Evolutionary conservation across 176 grass and related monocot genomes (phyloP).

Genomic region (Urochloa ruziziensis): DNA sequence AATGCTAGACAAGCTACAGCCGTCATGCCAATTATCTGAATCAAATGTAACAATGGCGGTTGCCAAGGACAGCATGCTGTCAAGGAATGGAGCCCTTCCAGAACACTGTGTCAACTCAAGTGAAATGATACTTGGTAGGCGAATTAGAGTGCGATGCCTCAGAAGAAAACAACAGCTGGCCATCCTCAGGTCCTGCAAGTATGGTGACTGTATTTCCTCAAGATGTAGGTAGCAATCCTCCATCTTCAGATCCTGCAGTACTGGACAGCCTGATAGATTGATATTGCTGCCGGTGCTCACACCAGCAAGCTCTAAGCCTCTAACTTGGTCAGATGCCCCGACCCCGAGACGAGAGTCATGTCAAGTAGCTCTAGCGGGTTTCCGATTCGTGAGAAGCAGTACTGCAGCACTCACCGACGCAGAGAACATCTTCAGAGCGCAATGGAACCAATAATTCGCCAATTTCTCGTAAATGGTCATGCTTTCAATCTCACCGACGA

Average conservation of each 20-base stretch:
- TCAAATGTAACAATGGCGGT: not conserved
- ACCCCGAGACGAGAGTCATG: not conserved
- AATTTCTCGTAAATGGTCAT: not conserved
- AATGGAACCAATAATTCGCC: not conserved
- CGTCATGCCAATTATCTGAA: not conserved
- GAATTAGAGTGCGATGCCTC: not conserved
- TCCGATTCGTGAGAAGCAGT: not conserved
- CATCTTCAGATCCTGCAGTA: not conserved
- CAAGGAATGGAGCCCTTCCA: not conserved
- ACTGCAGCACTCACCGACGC: not conserved
- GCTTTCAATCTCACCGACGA: not conserved
- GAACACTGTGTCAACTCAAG: not conserved
- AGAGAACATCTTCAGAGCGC: not conserved
- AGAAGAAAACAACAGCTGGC: not conserved
- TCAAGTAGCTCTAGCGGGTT: not conserved
- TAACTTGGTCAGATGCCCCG: not conserved
- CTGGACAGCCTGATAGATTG: not conserved
- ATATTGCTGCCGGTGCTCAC: not conserved
- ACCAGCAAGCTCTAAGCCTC: not conserved
- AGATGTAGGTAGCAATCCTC: not conserved
- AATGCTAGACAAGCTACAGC: not conserved
- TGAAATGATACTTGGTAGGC: not conserved
- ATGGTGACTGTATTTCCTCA: not conserved
- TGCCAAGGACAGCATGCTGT: not conserved
- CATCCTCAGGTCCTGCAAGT: not conserved